Evolutionary conservation across 768 basidiomycete species (phyloP).

Genomic region (Boletus insuetus): DNA sequence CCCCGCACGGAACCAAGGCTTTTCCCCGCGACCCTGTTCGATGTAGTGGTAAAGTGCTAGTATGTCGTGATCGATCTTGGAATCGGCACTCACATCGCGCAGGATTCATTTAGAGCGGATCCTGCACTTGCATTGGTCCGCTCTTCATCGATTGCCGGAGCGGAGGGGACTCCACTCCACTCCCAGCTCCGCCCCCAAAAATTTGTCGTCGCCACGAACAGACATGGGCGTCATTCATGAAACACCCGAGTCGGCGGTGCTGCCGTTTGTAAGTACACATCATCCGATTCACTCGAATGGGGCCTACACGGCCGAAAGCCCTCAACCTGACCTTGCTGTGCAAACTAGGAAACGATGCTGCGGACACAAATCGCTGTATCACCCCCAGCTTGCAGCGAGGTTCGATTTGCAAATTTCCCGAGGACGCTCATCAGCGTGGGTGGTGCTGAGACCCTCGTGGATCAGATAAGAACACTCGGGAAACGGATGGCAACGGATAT

Average conservation of each 20-base stretch:
- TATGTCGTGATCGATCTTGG: conserved; percentile 57
- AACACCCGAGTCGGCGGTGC: conserved; percentile 14
- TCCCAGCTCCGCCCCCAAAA: conserved; percentile 12
- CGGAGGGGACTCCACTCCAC: not conserved
- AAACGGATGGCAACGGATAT: conserved; percentile 32
- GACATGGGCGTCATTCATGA: conserved; percentile 10
- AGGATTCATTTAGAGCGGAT: conserved; percentile 73
- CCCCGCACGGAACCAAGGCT: conserved; percentile 38
- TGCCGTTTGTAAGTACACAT: not conserved
- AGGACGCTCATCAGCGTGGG: conserved; percentile 32
- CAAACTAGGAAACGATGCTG: conserved; percentile 36
- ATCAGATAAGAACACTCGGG: conserved; percentile 32
- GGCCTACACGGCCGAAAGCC: conserved; percentile 24
- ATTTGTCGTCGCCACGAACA: conserved; percentile 13
- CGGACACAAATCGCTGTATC: conserved; percentile 49
- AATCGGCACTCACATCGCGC: conserved; percentile 53
- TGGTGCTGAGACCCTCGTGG: conserved; percentile 33
- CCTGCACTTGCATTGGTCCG: conserved; percentile 58
- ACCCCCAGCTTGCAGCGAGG: conserved; percentile 34
- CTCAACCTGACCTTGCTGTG: conserved; percentile 41
- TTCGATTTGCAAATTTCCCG: conserved; percentile 34
- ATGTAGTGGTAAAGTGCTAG: conserved; percentile 65
- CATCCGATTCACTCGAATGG: conserved; percentile 28
- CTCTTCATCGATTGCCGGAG: conserved; percentile 49
- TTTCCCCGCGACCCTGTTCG: conserved; percentile 70